Conservation (phyloP, 345 rosid species). For the Melaleuca quinquenervia region DNA sequence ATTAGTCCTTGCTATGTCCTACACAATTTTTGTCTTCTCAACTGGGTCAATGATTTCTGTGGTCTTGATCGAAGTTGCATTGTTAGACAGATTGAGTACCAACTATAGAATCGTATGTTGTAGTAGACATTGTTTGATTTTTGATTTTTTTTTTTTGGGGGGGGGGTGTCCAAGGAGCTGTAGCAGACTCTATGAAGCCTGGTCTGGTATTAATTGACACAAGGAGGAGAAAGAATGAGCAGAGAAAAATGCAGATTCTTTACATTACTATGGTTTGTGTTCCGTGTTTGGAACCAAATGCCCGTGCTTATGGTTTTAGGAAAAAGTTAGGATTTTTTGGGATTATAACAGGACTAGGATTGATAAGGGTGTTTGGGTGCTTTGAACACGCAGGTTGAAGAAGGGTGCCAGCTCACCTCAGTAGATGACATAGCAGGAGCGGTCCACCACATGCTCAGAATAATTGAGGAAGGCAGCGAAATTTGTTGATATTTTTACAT, state of each 20-base stretch:
- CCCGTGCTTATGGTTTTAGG: neutral
- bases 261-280: neutral
- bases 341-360: neutral
- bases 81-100: neutral
- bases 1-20: neutral
- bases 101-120: neutral
- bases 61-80: neutral
- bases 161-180: neutral
- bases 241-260: neutral
- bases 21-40: neutral
- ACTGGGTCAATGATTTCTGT: neutral
- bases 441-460: constrained; percentile 72
- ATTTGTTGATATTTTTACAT: neutral
- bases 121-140: neutral
- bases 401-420: constrained; percentile 74
- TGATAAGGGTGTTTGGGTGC: neutral
- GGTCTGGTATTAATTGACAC: neutral
- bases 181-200: neutral
- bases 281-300: neutral
- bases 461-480: constrained; percentile 42
- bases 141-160: neutral
- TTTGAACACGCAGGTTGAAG: constrained; percentile 50
- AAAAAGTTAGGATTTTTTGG: neutral
- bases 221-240: neutral
- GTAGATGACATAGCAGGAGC: constrained; percentile 88